Conservation (phyloP, 1,139 yeast genomes). For the Kodamaea sp. region DNA sequence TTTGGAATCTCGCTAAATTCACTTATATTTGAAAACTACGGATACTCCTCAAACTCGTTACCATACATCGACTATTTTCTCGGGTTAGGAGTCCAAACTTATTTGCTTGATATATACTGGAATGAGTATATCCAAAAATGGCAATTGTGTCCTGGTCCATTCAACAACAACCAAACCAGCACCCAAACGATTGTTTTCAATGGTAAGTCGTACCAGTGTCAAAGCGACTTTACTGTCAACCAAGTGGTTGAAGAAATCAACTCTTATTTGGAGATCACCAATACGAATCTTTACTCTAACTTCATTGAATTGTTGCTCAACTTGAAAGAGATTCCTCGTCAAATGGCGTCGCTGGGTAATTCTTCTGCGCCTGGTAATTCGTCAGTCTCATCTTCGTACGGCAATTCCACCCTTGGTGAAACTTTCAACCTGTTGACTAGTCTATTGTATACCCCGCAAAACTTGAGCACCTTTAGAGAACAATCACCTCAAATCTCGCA, state of each 20-base stretch:
- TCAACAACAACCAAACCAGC: conserved; percentile 14
- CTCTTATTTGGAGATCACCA: conserved; percentile 43
- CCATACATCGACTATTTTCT: conserved; percentile 35
- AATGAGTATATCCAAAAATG: conserved; percentile 49
- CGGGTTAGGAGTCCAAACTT: conserved; percentile 47
- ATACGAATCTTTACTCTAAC: conserved; percentile 55
- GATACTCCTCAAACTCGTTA: conserved; percentile 48
- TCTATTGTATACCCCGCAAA: conserved; percentile 27
- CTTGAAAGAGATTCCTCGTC: conserved; percentile 25
- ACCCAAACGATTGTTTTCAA: conserved; percentile 23
- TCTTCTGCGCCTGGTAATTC: conserved; percentile 1
- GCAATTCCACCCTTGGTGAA: conserved; percentile 29
- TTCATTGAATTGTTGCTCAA: conserved; percentile 52
- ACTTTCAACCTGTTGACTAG: conserved; percentile 19
- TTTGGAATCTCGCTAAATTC: conserved; percentile 57
- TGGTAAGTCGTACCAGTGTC: conserved; percentile 31
- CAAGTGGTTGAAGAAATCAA: conserved; percentile 34
- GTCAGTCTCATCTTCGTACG: conserved; percentile 10
- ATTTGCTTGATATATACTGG: conserved; percentile 66
- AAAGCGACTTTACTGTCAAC: conserved; percentile 41
- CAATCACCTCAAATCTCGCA: neutral
- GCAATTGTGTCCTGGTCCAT: conserved; percentile 68
- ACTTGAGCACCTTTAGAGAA: conserved; percentile 11
- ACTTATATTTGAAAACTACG: conserved; percentile 47
- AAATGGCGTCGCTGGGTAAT: too few relatives aligned